phyloP scores from a whole-genome alignment of 805 yeast species.

The Ogataea trehalophila region DNA sequence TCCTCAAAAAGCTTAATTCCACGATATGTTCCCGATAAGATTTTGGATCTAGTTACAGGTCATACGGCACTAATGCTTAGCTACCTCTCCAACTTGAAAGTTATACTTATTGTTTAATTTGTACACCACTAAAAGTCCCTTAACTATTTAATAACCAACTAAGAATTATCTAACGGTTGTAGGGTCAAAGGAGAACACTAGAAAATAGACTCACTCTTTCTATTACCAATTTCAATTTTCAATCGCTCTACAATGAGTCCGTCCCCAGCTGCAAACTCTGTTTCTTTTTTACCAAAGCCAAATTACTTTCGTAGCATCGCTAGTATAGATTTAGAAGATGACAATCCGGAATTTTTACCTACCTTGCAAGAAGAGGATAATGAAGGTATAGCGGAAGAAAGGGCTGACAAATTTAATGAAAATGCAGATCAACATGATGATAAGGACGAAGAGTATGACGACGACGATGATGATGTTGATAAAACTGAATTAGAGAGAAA shows the following conservation, averaged over 20 bases:
- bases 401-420: not conserved
- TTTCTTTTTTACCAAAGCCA: slow-evolving; percentile 7
- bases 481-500: not conserved
- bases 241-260: no score
- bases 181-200: no score
- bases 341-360: not conserved
- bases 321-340: slow-evolving; percentile 3
- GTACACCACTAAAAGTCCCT: no score
- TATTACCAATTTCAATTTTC: no score
- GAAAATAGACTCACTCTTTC: no score
- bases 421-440: not conserved
- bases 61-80: no score
- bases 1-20: no score
- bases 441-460: not conserved
- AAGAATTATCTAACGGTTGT: no score
- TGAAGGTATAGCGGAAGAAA: not conserved
- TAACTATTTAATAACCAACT: no score
- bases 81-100: not conserved
- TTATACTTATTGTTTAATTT: not conserved
- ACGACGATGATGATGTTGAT: not conserved
- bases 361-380: not conserved
- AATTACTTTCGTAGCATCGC: slow-evolving; percentile 10
- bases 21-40: no score
- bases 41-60: no score
- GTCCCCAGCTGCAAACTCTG: not conserved